Conservation (phyloP, 805 yeast species). For the Kuraishia piskuri region DNA sequence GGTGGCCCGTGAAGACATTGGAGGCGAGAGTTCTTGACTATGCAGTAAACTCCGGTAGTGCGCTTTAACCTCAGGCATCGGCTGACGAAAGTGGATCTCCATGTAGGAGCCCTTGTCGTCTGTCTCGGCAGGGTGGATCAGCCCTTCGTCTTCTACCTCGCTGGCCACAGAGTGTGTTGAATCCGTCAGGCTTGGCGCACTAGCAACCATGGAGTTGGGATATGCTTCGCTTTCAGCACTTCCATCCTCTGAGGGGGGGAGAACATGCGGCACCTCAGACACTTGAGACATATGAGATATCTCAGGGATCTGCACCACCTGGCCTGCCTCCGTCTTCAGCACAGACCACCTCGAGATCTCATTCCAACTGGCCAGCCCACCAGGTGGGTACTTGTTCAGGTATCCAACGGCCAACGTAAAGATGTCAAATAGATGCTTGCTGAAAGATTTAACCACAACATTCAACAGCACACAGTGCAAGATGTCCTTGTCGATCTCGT, state of each 20-base stretch:
- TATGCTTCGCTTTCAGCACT: neutral
- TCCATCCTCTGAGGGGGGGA: no score
- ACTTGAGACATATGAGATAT: no score
- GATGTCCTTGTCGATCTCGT: constrained; percentile 13
- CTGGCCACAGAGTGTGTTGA: no score
- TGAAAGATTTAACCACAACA: constrained; percentile 16
- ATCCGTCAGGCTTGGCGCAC: no score
- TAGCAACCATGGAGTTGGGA: no score
- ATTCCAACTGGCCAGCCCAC: neutral
- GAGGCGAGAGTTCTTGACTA: no score
- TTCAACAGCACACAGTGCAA: constrained; percentile 19
- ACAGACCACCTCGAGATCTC: neutral
- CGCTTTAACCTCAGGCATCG: no score
- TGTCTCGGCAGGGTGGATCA: neutral
- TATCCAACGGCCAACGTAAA: constrained; percentile 12
- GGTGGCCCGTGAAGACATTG: no score
- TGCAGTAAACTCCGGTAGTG: no score
- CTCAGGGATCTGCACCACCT: no score
- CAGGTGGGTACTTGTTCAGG: constrained; percentile 7
- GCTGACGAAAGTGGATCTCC: neutral
- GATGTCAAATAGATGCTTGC: constrained; percentile 16
- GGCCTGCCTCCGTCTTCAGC: neutral
- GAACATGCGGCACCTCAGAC: no score
- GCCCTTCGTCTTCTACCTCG: neutral
- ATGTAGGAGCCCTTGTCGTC: neutral